Conservation (phyloP, 2,329 filamentous ascomycete species). For the Boeremia lycopersici region DNA sequence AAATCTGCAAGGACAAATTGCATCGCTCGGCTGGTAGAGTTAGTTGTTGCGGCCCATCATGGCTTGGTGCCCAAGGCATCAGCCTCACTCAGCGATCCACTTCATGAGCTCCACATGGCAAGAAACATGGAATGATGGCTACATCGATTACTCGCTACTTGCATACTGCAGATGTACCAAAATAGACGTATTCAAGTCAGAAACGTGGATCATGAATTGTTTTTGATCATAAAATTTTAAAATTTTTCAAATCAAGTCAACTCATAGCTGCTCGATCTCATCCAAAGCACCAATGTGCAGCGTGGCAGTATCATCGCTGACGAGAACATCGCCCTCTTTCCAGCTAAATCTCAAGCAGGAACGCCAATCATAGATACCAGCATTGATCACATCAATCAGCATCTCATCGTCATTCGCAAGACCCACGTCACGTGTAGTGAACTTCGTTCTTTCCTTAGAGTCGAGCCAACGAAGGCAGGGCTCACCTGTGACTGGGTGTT, state of each 20-base stretch:
- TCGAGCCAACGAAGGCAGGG: slow-evolving; percentile 63
- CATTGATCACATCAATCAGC: slow-evolving; percentile 49
- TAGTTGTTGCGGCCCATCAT: background rate
- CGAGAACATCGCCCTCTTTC: slow-evolving; percentile 61
- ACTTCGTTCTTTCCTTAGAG: slow-evolving; percentile 61
- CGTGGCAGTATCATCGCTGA: slow-evolving; percentile 57
- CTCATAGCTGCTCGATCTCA: slow-evolving; percentile 50
- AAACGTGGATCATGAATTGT: no score
- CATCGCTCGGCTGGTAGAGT: background rate
- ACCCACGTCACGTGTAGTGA: slow-evolving; percentile 53
- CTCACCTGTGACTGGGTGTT: slow-evolving; percentile 54
- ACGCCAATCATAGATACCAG: slow-evolving; percentile 56
- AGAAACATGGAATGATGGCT: no score
- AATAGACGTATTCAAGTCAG: no score
- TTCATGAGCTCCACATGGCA: no score
- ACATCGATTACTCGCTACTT: no score
- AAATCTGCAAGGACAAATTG: background rate
- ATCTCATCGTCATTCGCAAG: slow-evolving; percentile 52
- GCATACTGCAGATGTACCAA: no score
- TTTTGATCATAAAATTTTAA: background rate
- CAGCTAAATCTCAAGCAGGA: slow-evolving; percentile 59
- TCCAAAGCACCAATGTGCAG: slow-evolving; percentile 56
- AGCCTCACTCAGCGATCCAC: background rate
- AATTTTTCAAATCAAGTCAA: slow-evolving; percentile 53
- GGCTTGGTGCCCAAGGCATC: background rate